Base-by-base conservation (phyloP, 805 yeast genomes). In the Lipomyces yamadae region DNA sequence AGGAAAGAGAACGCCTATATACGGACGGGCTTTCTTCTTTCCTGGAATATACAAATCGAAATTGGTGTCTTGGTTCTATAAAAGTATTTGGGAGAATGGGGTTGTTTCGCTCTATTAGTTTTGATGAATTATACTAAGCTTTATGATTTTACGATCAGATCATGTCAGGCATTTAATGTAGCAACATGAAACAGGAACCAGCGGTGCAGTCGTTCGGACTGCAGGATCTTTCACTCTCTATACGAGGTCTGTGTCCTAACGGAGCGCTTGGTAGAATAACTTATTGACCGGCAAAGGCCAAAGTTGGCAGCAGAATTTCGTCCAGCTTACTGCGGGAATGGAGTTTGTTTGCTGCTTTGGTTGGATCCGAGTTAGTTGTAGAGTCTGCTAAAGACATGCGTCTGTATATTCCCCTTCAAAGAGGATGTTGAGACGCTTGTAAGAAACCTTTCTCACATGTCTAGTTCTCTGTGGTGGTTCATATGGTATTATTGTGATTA, bases 151-250 rank as follows among this genome's bases (percentile, higher is more conserved):
- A 10, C 32, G 24, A 35, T 58, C 15, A 15, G 13, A 37, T n/a
- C n/a, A 2, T n/a, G 29, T 35, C 35, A 48, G 5, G 24, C 7
- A 57, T 57, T 33, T 39, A 6, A 2, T 11, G 34, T 3, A 30
- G 15, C 58, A 10, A 4, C 15, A 11, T 37, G 15, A 42, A 15
- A 7, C n/a, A 42, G 18, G 5, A 11, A 34, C 72, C 72, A 60
- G 72, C 64, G 72, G 63, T 69, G 72, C 72, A 69, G 72, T 63
- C 67, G 33, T 69, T 60, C 18, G 72, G 68, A 54, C 62, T 69
- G 72, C 72, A 68, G 72, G 70, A 61, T 42, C 55, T 37, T 54
- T 62, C 61, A 34, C 53, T 35, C 39, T 29, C n/a, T 37, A 24
- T 24, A 42, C 32, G 29, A 66, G 55, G 42, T 52, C 56, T 15